phyloP scores from a whole-genome alignment of 345 rosid species.

The Brassica cretica region DNA sequence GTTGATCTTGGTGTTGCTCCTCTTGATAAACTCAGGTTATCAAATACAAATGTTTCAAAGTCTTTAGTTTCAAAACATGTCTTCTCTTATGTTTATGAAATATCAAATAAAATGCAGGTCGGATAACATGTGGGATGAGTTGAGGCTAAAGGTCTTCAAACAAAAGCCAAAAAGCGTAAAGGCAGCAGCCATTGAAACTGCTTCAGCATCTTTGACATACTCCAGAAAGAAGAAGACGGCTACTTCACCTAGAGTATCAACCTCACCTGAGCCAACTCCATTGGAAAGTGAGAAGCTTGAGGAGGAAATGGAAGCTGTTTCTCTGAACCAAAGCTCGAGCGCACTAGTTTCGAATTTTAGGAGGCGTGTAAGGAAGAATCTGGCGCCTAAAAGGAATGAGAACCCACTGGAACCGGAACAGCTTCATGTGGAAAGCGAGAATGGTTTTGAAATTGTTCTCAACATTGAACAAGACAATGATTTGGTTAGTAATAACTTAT shows the following conservation, averaged over 20 bases:
- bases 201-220: background rate
- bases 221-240: background rate
- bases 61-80: background rate
- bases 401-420: background rate
- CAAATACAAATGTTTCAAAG: no score
- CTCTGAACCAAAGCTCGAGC: background rate
- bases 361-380: background rate
- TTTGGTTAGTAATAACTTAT: constrained; percentile 41
- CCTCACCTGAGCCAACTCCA: constrained; percentile 3
- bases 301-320: background rate
- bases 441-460: background rate
- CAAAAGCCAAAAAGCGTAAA: background rate
- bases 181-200: background rate
- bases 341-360: background rate
- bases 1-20: constrained; percentile 33
- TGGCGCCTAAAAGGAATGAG: background rate
- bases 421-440: background rate
- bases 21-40: background rate
- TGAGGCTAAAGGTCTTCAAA: background rate
- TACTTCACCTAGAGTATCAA: background rate
- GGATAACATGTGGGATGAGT: background rate
- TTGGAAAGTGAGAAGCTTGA: constrained; percentile 22
- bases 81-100: no score
- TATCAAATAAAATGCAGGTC: constrained; percentile 1
- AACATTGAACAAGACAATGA: background rate